Base-by-base conservation (phyloP, 345 rosid genomes). In the Arabis hirsuta region DNA sequence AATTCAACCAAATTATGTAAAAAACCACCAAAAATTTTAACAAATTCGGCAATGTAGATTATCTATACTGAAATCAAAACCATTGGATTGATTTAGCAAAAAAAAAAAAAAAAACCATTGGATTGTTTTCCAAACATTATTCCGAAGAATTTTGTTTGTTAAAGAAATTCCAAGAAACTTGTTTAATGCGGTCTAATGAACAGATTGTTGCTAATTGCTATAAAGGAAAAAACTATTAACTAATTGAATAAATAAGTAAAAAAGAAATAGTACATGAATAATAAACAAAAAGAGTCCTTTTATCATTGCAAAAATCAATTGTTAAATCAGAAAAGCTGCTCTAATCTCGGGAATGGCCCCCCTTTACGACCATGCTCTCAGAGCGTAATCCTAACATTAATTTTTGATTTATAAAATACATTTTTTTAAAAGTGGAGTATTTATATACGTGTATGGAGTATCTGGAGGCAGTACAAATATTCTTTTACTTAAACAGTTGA, bases 281-380 rank as follows among this genome's bases (percentile, higher is more conserved):
- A 43, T 19, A 72, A 20, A 44, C 54, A 42, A 55, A 54, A 65
- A 19, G 44, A 38, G 51, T 56, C n/a, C 31, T 59, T 67, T 65
- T 44, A 74, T 67, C 72, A 43, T 59, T 67, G 42, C 55, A 51
- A 32, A 60, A 58, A 59, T 59, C 22, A 51, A 13, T 58, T 59
- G 47, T 58, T 58, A 62, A 69, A 78, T 51, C 66, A 10, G 51
- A 29, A 60, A 76, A 56, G 60, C 69, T 73, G 65, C 55, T 71
- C 34, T 44, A 79, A 77, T 83, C 76, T 80, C 72, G 67, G 67
- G 39, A 51, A 64, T 72, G 74, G 72, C 72, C 8, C 51, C 34
- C 71, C 73, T 67, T 53, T 64, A 79, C 80, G 77, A 81, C 77
- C 79, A 78, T 85, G 76, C 80, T 74, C 31, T 67, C 16, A 16